These are phyloP conservation scores for Chaetomium tenue DNA, from an alignment of 495 filamentous ascomycete genomes.

Conservation along the genomic window DNA sequence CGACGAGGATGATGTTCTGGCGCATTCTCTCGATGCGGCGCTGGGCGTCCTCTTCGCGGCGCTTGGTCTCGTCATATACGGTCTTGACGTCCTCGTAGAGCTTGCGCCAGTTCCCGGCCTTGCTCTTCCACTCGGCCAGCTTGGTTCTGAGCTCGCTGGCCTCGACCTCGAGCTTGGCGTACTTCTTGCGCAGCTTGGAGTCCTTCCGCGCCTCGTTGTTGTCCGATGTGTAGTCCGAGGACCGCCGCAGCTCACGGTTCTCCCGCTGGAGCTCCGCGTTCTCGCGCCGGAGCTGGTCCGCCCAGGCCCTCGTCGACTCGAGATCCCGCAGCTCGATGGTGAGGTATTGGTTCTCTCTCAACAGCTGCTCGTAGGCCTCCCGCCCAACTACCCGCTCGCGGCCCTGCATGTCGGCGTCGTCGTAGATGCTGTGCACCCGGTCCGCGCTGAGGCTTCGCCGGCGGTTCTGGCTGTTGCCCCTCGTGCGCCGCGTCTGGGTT, in stretches of 20 bases:
- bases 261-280: slow-evolving; percentile 24
- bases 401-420: slow-evolving; percentile 28
- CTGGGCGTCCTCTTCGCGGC: slow-evolving; percentile 20
- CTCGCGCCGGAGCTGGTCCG: slow-evolving; percentile 13
- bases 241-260: slow-evolving; percentile 32
- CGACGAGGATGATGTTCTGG: slow-evolving; percentile 11
- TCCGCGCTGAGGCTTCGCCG: slow-evolving; percentile 25
- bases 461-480: slow-evolving; percentile 14
- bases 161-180: slow-evolving; percentile 25
- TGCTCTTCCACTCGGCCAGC: slow-evolving; percentile 4
- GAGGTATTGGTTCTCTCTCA: slow-evolving; percentile 30
- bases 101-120: slow-evolving; percentile 19
- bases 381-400: slow-evolving; percentile 24
- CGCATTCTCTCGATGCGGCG: slow-evolving; percentile 15
- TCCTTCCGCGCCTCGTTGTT: slow-evolving; percentile 25
- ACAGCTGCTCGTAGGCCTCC: slow-evolving; percentile 21
- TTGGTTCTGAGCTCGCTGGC: slow-evolving; percentile 20
- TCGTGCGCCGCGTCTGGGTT: slow-evolving; percentile 16
- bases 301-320: not conserved
- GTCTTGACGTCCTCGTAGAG: slow-evolving; percentile 27
- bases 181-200: slow-evolving; percentile 25
- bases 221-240: slow-evolving; percentile 24
- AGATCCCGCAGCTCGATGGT: slow-evolving; percentile 26
- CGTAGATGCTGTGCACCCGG: slow-evolving; percentile 24
- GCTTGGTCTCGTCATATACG: slow-evolving; percentile 14